Conservation (phyloP, 208 protist genomes). For the Wallacemonas sp. region DNA sequence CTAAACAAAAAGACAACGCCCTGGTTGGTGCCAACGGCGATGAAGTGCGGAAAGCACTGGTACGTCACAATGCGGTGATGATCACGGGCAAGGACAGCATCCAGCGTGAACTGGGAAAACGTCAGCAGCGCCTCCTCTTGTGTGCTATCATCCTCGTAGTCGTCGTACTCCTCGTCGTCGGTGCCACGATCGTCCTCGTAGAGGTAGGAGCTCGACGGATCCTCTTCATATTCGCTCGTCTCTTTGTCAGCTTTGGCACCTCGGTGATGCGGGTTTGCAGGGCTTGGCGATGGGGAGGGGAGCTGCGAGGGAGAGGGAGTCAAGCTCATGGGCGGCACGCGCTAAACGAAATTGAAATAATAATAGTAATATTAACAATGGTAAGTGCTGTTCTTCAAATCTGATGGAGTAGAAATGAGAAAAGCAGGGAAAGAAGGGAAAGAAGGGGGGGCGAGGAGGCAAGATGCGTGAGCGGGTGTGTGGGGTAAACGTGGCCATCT, state of each 20-base stretch:
- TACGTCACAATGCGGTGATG: conserved; percentile 69
- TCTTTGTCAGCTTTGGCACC: neutral
- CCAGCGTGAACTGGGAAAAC: conserved; percentile 42
- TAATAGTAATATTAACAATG: too few species aligned
- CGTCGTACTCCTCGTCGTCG: conserved; percentile 25
- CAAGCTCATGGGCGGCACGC: too few species aligned
- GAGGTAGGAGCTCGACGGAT: conserved; percentile 12
- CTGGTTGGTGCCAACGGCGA: conserved; percentile 75
- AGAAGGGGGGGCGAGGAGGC: neutral
- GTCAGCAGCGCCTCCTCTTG: conserved; percentile 53
- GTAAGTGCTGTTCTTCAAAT: too few species aligned
- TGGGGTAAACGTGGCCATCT: too few species aligned
- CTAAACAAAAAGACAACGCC: conserved; percentile 57
- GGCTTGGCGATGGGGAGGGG: neutral
- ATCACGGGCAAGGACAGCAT: conserved; percentile 22
- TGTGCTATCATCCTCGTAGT: conserved; percentile 26
- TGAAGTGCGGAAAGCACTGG: conserved; percentile 33
- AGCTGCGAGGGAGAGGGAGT: neutral
- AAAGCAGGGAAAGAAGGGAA: conserved; percentile 15
- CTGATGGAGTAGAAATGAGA: neutral
- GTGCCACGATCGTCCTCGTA: conserved; percentile 23
- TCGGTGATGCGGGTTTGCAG: neutral
- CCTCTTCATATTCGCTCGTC: conserved; percentile 17
- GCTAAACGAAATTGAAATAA: too few species aligned
- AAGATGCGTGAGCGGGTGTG: too few species aligned